These are phyloP conservation scores for Blastobotrys apis DNA, from an alignment of 1,139 yeast species.

Conservation along the genomic window DNA sequence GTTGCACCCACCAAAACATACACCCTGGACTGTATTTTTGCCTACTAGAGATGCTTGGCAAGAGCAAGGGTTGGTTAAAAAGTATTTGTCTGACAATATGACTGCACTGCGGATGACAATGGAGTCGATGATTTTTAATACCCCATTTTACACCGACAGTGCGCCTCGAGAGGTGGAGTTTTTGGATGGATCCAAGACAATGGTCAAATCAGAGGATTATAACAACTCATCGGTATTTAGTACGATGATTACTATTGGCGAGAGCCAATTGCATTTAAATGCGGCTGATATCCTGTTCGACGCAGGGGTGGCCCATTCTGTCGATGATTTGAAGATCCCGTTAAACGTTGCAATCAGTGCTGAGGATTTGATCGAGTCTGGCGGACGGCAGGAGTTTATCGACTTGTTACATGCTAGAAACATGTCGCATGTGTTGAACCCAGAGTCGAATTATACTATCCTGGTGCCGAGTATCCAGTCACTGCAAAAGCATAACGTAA, in stretches of 20 bases:
- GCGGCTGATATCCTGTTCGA: slow-evolving; percentile 69
- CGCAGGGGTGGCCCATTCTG: slow-evolving; percentile 82
- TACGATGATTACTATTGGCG: slow-evolving; percentile 32
- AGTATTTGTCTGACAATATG: slow-evolving; percentile 53
- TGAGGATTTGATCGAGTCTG: slow-evolving; percentile 51
- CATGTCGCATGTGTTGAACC: slow-evolving; percentile 35
- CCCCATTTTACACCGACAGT: slow-evolving; percentile 64
- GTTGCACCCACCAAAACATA: slow-evolving; percentile 43
- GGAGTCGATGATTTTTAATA: slow-evolving; percentile 57
- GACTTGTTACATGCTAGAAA: slow-evolving; percentile 44
- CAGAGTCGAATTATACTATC: slow-evolving; percentile 50
- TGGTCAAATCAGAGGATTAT: slow-evolving; percentile 18
- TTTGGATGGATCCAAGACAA: slow-evolving; percentile 4
- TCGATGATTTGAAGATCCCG: slow-evolving; percentile 55
- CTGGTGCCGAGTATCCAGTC: slow-evolving; percentile 68
- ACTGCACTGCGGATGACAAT: slow-evolving; percentile 50
- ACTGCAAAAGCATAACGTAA: slow-evolving; percentile 48
- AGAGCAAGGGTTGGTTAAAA: slow-evolving; percentile 54
- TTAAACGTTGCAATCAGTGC: slow-evolving; percentile 50
- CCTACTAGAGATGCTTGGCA: slow-evolving; percentile 83
- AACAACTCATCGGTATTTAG: slow-evolving; percentile 27
- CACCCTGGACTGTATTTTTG: slow-evolving; percentile 71
- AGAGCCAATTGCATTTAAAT: slow-evolving; percentile 26
- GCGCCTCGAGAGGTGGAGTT: slow-evolving; percentile 27
- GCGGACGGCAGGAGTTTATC: slow-evolving; percentile 43